phyloP scores from a whole-genome alignment of 139 green algal species.

The Deuterostichococcus epilithicus region DNA sequence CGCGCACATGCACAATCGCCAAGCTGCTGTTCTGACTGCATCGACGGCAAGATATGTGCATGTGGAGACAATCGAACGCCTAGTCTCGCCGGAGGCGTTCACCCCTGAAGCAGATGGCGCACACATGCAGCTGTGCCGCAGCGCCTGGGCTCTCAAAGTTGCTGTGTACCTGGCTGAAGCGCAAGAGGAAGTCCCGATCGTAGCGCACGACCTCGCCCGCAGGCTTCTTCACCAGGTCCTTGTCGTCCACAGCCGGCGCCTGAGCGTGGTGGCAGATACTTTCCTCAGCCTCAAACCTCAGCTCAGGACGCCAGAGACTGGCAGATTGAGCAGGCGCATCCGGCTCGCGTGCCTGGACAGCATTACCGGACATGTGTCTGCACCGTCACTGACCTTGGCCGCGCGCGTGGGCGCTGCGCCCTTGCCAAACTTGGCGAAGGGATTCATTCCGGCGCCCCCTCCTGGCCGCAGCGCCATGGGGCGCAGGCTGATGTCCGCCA shows the following conservation, averaged over 20 bases:
- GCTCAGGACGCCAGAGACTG: background rate
- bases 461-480: conserved; percentile 54
- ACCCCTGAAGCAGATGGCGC: background rate
- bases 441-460: conserved; percentile 41
- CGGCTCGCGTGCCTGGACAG: too few relatives aligned
- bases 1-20: background rate
- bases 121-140: background rate
- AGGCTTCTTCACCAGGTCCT: conserved; percentile 6
- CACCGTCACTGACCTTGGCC: conserved; percentile 55
- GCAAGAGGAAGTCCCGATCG: conserved; percentile 13
- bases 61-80: too few relatives aligned
- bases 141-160: too few relatives aligned
- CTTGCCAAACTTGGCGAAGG: conserved; percentile 68
- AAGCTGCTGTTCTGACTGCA: background rate
- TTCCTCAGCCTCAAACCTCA: background rate
- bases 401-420: conserved; percentile 57
- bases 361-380: too few relatives aligned
- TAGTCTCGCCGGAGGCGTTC: too few relatives aligned
- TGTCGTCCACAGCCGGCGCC: background rate
- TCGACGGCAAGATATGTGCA: background rate
- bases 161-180: conserved; percentile 18
- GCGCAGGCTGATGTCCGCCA: conserved; percentile 32
- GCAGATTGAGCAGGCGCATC: background rate
- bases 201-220: conserved; percentile 26
- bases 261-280: background rate